Evolutionary conservation across 768 basidiomycete genomes (phyloP), one percentile per base, ranked within the genome.

Genomic region (Candolleomyces efflorescens): DNA sequence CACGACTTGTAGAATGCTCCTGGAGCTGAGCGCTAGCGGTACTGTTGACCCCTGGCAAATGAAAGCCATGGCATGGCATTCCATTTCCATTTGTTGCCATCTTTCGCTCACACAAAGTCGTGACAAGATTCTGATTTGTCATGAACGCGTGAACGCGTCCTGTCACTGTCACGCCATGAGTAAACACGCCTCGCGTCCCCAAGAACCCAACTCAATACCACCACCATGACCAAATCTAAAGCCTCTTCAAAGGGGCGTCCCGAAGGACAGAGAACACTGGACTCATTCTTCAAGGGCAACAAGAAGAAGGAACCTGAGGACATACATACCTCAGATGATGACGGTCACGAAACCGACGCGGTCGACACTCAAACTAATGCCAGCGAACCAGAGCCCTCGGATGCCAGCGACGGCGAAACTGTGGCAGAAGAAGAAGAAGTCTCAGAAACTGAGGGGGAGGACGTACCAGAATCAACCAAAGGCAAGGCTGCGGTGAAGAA

Each of bases 231-330:
- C 59, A 59, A 62, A 51, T 55, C 47, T 62, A 58, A 55, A 57
- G 62, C 59, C 50, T 51, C 58, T 49, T 60, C 59, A 53, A 78
- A 75, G 62, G 62, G 73, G 17, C 70, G 66, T 27, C 41, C 71
- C 7, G 77, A 77, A 56, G 75, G 74, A 17, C 86, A 89, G 64
- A 79, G 79, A 58, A 70, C 82, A 5, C 75, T 89, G 20, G 73
- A 73, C 3, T 73, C 81, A 1, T 88, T 85, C 66, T 86, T 87
- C 57, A 71, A 69, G 50, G 75, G 74, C 32, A 64, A 61, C 52
- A 74, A 74, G 62, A 71, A 69, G 56, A 64, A 68, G 59, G 59
- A 38, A 20, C 63, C 57, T 17, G 59, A 65, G 59, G 59, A 60
- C 12, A 26, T 49, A 24, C 59, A 58, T 20, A 61, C 65, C 48